phyloP scores from a whole-genome alignment of 176 grass and related monocot genomes.

The Oryza glaberrima region DNA sequence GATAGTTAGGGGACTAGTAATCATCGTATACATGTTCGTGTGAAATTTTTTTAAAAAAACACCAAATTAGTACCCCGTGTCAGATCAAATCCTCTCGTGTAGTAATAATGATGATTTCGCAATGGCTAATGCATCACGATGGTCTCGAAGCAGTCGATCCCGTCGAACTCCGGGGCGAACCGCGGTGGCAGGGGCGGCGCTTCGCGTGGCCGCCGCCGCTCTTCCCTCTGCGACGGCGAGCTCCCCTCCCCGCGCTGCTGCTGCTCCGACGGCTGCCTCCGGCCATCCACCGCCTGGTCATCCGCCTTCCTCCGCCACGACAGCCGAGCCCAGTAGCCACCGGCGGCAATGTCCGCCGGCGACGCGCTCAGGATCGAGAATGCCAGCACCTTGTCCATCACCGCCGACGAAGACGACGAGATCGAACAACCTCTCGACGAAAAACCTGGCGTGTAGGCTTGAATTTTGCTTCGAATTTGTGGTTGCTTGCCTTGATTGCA shows the following conservation, averaged over 20 bases:
- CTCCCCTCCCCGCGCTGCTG: background rate
- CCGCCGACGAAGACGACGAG: background rate
- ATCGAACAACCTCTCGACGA: background rate
- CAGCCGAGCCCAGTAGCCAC: constrained; percentile 13
- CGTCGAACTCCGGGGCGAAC: constrained; percentile 73
- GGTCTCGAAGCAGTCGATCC: constrained; percentile 79
- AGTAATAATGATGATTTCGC: too few species aligned
- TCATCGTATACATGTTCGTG: too few species aligned
- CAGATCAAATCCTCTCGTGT: too few species aligned
- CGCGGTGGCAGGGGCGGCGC: constrained; percentile 8
- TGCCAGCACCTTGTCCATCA: constrained; percentile 65
- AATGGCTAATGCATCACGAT: constrained; percentile 46
- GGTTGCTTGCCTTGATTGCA: background rate
- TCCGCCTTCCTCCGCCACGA: constrained; percentile 31
- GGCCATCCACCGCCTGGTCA: background rate
- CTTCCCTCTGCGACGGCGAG: background rate
- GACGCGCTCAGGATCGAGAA: constrained; percentile 68
- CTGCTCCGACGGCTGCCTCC: background rate
- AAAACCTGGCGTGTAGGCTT: background rate
- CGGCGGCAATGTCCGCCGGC: constrained; percentile 38
- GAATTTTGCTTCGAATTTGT: too few species aligned
- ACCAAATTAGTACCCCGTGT: too few species aligned
- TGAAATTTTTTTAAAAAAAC: too few species aligned
- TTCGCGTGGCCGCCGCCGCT: background rate
- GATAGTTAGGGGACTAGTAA: too few species aligned